phyloP scores from a whole-genome alignment of 805 yeast species.

The Ogataea glucozyma region DNA sequence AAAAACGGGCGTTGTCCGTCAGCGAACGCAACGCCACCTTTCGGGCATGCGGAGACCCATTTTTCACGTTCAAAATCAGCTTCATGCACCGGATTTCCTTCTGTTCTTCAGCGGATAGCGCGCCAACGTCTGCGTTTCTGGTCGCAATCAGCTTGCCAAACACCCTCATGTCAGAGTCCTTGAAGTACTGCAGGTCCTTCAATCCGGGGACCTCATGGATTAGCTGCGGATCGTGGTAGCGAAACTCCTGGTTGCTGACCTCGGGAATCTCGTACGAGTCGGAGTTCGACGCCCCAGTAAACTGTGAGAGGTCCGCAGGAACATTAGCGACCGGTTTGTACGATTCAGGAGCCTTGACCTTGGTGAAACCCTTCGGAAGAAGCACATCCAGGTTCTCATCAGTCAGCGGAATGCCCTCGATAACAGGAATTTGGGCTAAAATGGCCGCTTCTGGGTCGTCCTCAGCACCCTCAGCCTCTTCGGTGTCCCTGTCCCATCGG shows the following conservation, averaged over 20 bases:
- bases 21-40: slow-evolving; percentile 68
- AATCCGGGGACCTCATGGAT: slow-evolving; percentile 64
- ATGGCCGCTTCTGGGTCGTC: background rate
- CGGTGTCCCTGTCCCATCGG: slow-evolving; percentile 21
- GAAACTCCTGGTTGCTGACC: slow-evolving; percentile 34
- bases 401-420: slow-evolving; percentile 42
- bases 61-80: slow-evolving; percentile 68
- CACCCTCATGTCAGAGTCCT: slow-evolving; percentile 67
- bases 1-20: slow-evolving; percentile 58
- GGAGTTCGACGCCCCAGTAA: slow-evolving; percentile 23
- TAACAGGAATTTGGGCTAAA: slow-evolving; percentile 25
- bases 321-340: slow-evolving; percentile 37
- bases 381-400: slow-evolving; percentile 48
- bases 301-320: slow-evolving; percentile 20
- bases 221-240: slow-evolving; percentile 37
- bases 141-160: slow-evolving; percentile 59
- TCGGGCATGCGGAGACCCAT: slow-evolving; percentile 70
- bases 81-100: slow-evolving; percentile 62
- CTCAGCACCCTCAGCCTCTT: background rate
- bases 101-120: slow-evolving; percentile 50
- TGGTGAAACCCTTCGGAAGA: slow-evolving; percentile 53
- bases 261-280: slow-evolving; percentile 56
- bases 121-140: slow-evolving; percentile 33
- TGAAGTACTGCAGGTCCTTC: slow-evolving; percentile 65
- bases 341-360: slow-evolving; percentile 45